Evolutionary conservation across 371 early-diverging fungal genomes (phyloP), one percentile per base, ranked within the genome.

Genomic region (Mycotypha africana): DNA sequence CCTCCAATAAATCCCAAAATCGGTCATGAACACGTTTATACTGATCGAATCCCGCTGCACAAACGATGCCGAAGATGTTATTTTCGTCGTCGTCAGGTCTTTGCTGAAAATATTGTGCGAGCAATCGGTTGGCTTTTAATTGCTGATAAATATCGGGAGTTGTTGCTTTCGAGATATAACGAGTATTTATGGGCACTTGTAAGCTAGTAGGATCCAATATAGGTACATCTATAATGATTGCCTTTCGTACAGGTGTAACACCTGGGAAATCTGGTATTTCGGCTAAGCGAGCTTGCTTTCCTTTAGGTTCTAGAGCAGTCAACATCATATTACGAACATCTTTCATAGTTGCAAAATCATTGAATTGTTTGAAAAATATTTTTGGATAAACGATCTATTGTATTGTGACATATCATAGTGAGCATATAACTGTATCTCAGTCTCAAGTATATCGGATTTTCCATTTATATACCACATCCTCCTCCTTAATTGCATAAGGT

Each of bases 21-120:
- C 60, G 45, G 47, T 64, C 57, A 41, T 42, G 42, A 1, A 60
- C 48, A 21, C 54, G 42, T 32, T 59, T 53, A 15, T 59, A 50
- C 23, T 53, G 54, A 41, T 54, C 55, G 26, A 54, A 60, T 17
- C 51, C 55, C 6, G 44, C 50, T 2, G 47, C 49, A 42, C 49
- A 54, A 10, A 53, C 38, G 2, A 59, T 19, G 7, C 38, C 50
- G 16, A 53, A 8, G 14, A 59, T 43, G 0, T 45, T 51, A 7
- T 43, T 45, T 1, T 48, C 45, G 12, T 49, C 34, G 17, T 57
- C 41, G 2, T 39, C 26, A 22, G 41, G 31, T n/a, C n/a, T n/a
- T 23, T 51, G 45, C 23, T 49, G 22, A 7, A 53, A 38, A 20
- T 41, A 52, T 5, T 19, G 4, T 2, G 40, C 45, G 12, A 54